These are phyloP conservation scores for Vanrija sp. DNA, from an alignment of 1,284 basidiomycete genomes.

Conservation along the genomic window DNA sequence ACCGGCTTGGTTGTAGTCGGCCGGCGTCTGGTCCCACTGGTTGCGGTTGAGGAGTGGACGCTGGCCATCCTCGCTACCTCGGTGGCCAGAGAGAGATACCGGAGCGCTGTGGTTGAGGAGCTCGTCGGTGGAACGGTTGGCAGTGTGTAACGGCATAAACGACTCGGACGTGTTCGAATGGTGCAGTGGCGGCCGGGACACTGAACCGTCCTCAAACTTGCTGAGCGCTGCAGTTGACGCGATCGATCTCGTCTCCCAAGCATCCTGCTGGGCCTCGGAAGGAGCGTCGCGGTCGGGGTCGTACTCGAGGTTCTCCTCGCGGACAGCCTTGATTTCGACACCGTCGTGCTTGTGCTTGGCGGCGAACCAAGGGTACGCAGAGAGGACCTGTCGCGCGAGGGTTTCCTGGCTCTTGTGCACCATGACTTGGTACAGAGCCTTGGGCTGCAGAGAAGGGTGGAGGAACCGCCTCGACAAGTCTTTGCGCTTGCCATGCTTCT, in stretches of 20 bases:
- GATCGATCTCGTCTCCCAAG: slow-evolving; percentile 43
- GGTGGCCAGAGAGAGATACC: background rate
- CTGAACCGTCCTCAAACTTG: background rate
- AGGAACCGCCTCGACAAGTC: slow-evolving; percentile 53
- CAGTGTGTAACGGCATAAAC: background rate
- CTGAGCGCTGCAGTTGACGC: slow-evolving; percentile 26
- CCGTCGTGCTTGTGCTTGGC: slow-evolving; percentile 35
- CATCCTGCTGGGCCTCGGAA: slow-evolving; percentile 16
- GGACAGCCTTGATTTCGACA: slow-evolving; percentile 43
- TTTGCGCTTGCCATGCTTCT: slow-evolving; percentile 47
- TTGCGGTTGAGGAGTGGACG: slow-evolving; percentile 3
- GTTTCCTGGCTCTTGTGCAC: slow-evolving; percentile 49
- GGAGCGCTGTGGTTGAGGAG: slow-evolving; percentile 16
- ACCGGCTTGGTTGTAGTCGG: slow-evolving; percentile 12
- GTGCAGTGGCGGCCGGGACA: background rate
- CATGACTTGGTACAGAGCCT: slow-evolving; percentile 49
- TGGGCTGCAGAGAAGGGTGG: slow-evolving; percentile 51
- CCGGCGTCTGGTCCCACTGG: slow-evolving; percentile 5
- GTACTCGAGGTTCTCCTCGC: slow-evolving; percentile 49
- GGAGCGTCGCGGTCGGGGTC: slow-evolving; percentile 40
- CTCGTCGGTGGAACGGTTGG: slow-evolving; percentile 38
- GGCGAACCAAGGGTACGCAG: slow-evolving; percentile 47
- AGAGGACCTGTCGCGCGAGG: slow-evolving; percentile 41
- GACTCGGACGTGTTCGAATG: background rate
- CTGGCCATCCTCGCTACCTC: slow-evolving; percentile 1